Evolutionary conservation across 1,284 basidiomycete species (phyloP).

Genomic region (Phlebopus sp.): DNA sequence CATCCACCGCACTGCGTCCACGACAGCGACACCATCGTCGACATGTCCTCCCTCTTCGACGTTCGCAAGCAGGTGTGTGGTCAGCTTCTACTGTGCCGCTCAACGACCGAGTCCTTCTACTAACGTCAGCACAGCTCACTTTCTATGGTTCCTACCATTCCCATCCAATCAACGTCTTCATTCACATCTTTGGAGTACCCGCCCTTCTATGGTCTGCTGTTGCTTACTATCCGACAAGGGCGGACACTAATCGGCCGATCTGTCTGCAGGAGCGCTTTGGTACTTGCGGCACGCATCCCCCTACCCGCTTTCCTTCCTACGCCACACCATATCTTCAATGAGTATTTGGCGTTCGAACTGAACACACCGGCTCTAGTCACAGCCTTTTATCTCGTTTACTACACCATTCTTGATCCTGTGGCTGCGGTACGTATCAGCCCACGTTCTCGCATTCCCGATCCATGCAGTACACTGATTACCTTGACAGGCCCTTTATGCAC

Average conservation of each 20-base stretch:
- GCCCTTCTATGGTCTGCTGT: slow-evolving; percentile 69
- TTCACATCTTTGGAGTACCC: slow-evolving; percentile 84
- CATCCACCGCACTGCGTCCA: neutral
- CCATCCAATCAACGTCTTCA: slow-evolving; percentile 73
- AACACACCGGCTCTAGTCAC: slow-evolving; percentile 61
- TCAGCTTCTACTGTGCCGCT: slow-evolving; percentile 3
- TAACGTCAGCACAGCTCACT: slow-evolving; percentile 51
- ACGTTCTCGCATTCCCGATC: slow-evolving; percentile 1
- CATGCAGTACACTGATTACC: slow-evolving; percentile 2
- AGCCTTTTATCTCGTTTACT: slow-evolving; percentile 65
- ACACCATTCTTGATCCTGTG: slow-evolving; percentile 71
- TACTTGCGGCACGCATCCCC: slow-evolving; percentile 52
- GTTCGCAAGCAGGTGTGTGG: slow-evolving; percentile 54
- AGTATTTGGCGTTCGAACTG: slow-evolving; percentile 68
- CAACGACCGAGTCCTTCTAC: slow-evolving; percentile 6
- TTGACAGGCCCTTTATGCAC: slow-evolving; percentile 58
- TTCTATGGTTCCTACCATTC: slow-evolving; percentile 91
- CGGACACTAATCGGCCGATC: slow-evolving; percentile 5
- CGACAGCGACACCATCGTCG: slow-evolving; percentile 18
- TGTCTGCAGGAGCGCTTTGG: slow-evolving; percentile 58
- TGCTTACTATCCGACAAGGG: slow-evolving; percentile 10
- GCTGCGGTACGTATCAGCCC: slow-evolving; percentile 79
- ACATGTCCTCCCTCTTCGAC: slow-evolving; percentile 50
- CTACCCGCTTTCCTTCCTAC: slow-evolving; percentile 55
- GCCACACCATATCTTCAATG: slow-evolving; percentile 50